Conservation (phyloP, 768 basidiomycete genomes). For the Amanita fuliginea region DNA sequence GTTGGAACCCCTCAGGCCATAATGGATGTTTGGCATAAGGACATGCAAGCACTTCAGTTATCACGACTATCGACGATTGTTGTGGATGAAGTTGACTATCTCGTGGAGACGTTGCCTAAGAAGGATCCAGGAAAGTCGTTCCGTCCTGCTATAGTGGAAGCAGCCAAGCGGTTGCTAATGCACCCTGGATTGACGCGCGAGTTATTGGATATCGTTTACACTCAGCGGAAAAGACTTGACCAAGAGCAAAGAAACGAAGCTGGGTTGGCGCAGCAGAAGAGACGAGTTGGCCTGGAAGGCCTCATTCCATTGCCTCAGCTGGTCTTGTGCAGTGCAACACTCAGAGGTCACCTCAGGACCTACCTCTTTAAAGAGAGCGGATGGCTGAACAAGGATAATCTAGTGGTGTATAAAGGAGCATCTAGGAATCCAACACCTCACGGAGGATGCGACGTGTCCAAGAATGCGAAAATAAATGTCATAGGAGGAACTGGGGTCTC, state of each 20-base stretch:
- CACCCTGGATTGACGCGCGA: constrained; percentile 52
- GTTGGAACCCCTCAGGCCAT: constrained; percentile 65
- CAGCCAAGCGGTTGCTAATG: constrained; percentile 27
- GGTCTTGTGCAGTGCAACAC: constrained; percentile 61
- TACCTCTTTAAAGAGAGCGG: constrained; percentile 45
- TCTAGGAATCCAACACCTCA: background rate
- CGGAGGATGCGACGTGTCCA: background rate
- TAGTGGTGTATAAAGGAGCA: constrained; percentile 27
- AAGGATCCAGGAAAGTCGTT: constrained; percentile 27
- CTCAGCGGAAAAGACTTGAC: constrained; percentile 19
- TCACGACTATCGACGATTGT: constrained; percentile 43
- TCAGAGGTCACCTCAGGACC: constrained; percentile 41
- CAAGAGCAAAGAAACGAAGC: constrained; percentile 10
- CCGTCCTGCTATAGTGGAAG: constrained; percentile 23
- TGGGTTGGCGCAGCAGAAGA: constrained; percentile 5
- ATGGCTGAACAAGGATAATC: constrained; percentile 40
- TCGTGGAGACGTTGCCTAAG: constrained; percentile 44
- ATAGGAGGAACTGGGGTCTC: constrained; percentile 15
- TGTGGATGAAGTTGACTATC: constrained; percentile 70
- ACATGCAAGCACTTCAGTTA: constrained; percentile 33
- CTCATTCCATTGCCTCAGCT: constrained; percentile 36
- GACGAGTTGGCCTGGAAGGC: background rate
- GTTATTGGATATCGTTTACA: constrained; percentile 49
- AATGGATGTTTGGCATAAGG: constrained; percentile 38
- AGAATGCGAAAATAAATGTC: constrained; percentile 7